phyloP scores from a whole-genome alignment of 108 stramenopile species.

The Fragilaria crotonensis region DNA sequence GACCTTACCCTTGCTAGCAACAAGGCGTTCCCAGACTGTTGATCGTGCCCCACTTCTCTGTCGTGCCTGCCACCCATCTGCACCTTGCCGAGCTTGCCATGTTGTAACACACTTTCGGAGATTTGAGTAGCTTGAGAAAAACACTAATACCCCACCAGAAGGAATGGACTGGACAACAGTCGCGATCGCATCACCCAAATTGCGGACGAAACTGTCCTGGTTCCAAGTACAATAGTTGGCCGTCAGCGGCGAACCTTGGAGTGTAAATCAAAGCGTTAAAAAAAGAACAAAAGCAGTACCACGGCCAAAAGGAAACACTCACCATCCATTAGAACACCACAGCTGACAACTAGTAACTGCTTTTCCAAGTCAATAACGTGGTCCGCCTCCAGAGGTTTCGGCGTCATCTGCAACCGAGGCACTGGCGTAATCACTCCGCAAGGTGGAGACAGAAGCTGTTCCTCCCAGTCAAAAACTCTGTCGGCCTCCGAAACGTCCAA shows the following conservation, averaged over 20 bases:
- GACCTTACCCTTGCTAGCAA: conserved; percentile 45
- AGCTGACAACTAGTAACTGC: conserved; percentile 55
- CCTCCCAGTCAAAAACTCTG: neutral
- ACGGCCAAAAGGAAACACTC: too few relatives aligned
- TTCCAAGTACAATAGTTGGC: conserved; percentile 45
- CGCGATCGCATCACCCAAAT: conserved; percentile 61
- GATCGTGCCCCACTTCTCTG: conserved; percentile 2
- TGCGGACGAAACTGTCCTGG: conserved; percentile 34
- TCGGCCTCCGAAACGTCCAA: conserved; percentile 1
- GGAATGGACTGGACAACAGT: conserved; percentile 47
- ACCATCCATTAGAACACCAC: conserved; percentile 62
- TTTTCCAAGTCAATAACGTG: conserved; percentile 63
- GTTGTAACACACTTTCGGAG: conserved; percentile 45
- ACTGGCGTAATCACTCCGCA: too few relatives aligned
- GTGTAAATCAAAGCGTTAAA: too few relatives aligned
- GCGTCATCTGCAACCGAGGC: conserved; percentile 47
- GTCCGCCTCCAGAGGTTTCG: conserved; percentile 66
- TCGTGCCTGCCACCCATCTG: conserved; percentile 3
- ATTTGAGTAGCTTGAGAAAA: conserved; percentile 58
- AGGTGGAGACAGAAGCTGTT: too few relatives aligned
- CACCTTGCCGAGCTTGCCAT: conserved; percentile 34
- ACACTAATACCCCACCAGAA: conserved; percentile 62
- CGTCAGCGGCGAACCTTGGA: conserved; percentile 31
- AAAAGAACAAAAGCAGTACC: too few relatives aligned
- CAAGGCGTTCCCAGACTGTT: conserved; percentile 37